A percentile compares a stretch with the other conserved stretches of the same genome.
phyloP scores from a whole-genome alignment of 2,329 filamentous ascomycete species.

The Fusarium marasasianum region DNA sequence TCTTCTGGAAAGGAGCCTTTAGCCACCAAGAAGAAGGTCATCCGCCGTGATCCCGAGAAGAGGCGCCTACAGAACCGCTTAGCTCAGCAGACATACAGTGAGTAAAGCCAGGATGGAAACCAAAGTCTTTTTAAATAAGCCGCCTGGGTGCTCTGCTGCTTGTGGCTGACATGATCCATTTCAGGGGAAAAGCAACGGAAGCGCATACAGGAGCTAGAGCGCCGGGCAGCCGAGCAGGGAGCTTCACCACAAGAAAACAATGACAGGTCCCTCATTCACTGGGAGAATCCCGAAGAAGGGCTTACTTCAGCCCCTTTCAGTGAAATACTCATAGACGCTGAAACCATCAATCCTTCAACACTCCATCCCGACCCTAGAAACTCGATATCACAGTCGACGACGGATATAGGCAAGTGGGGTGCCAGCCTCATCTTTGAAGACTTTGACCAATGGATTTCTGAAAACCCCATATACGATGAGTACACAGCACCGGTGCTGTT shows the following conservation, averaged over 20 bases:
- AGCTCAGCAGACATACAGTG: conserved; percentile 63
- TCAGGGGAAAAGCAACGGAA: conserved; percentile 44
- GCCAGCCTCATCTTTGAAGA: conserved; percentile 1
- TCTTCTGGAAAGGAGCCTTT: not conserved
- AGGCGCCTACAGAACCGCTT: conserved; percentile 42
- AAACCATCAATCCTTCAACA: conserved; percentile 31
- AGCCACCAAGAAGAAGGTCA: conserved; percentile 18
- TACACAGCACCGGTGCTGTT: conserved; percentile 15
- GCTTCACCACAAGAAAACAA: not conserved
- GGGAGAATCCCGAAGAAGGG: not conserved
- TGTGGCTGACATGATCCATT: conserved; percentile 39
- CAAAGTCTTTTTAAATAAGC: not conserved
- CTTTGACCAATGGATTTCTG: conserved; percentile 31
- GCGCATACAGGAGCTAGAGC: conserved; percentile 41
- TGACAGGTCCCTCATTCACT: not conserved
- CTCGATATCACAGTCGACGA: not conserved
- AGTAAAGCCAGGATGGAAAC: conserved; percentile 31
- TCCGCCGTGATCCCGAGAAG: conserved; percentile 40
- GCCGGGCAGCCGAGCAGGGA: conserved; percentile 22
- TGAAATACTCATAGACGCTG: not conserved
- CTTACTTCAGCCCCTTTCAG: not conserved
- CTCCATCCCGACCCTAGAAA: conserved; percentile 14
- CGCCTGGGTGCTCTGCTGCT: not conserved
- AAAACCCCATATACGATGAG: conserved; percentile 2
- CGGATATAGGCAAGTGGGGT: conserved; percentile 1